Evolutionary conservation across 1,139 yeast genomes (phyloP), one percentile per base, ranked within the genome.

Genomic region (Magnusiomyces magnusii): DNA sequence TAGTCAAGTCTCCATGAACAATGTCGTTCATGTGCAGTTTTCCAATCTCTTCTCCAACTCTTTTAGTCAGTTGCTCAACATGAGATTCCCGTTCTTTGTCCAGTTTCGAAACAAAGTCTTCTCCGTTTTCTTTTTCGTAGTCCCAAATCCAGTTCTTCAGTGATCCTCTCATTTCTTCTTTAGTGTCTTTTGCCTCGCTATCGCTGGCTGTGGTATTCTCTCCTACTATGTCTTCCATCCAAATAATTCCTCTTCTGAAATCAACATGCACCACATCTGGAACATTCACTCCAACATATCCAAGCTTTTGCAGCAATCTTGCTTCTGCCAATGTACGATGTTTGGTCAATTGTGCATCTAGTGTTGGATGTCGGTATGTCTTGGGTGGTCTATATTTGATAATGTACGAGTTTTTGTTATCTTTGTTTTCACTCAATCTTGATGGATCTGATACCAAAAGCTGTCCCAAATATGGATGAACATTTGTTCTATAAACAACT

Each of bases 1-100:
- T 84, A 0, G 99, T 95, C 67, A 95, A 77, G 70, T 95, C 99
- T 1, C 99, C 99, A 70, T 95, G 99, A 34, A 91, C 85, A 73
- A 89, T 82, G 64, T 90, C 96, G 62, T 82, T 78, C 64, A 80
- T 68, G 73, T 95, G 99, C 66, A 93, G 74, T 58, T 78, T 71
- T 0, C 87, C 97, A 54, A 95, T 81, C 60, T 84, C 80, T 49
- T 69, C 68, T 0, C 99, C 99, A 1, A 88, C 90, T 23, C 71
- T 69, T 5, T 61, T 47, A 55, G 73, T 55, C 21, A 68, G 57
- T 34, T 63, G 64, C 44, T 31, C 36, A 31, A 31, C 36, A 74
- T 50, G 72, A 66, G 0, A 53, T 24, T 49, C 55, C 13, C 13
- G 36, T 3, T 41, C 21, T n/a, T 7, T 31, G 55, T 53, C 36